Base-by-base conservation (phyloP, 495 filamentous ascomycete species). In the Xylaria flabelliformis region DNA sequence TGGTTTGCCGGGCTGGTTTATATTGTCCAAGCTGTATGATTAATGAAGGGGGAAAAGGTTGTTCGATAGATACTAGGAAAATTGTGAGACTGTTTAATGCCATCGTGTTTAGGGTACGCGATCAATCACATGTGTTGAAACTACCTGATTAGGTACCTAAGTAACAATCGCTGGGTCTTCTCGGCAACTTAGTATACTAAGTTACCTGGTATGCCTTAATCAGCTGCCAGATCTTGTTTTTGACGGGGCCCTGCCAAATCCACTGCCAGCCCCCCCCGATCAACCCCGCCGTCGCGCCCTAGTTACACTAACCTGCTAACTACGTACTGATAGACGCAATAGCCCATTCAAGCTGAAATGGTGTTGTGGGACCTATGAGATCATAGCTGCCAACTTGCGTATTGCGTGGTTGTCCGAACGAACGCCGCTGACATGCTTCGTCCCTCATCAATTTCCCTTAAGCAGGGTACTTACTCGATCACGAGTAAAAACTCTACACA, bases 321-420 rank as follows among this genome's bases (percentile, higher is more conserved):
- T 8, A 51, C 8, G 50, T n/a, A 42, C 10, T 5, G 17, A 50
- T 1, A 8, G 9, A 55, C 12, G 5, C 51, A 56, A 56, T 24
- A 56, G 26, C 26, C 26, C 26, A 29, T 32, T 56, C 24, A 24
- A 12, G 41, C 19, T 13, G 55, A 58, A 8, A 17, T 24, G 62
- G 4, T 12, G 3, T 39, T 12, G 48, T 62, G 67, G 53, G 19
- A 15, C 55, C 59, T 34, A 71, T 71, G 69, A 71, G 69, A 48
- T 71, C 69, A 71, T 71, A n/a, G 69, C 39, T 53, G 32, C 61
- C 69, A 58, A 65, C 32, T 65, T 34, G 41, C 36, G 36, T 39
- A 6, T 39, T 39, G 36, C 36, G 1, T 8, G 32, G 26, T 29
- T 64, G 2, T 44, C 13, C 19, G 13, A 34, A 26, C 29, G 24